Conservation (phyloP, 495 filamentous ascomycete genomes). For the Bombardia bombarda region DNA sequence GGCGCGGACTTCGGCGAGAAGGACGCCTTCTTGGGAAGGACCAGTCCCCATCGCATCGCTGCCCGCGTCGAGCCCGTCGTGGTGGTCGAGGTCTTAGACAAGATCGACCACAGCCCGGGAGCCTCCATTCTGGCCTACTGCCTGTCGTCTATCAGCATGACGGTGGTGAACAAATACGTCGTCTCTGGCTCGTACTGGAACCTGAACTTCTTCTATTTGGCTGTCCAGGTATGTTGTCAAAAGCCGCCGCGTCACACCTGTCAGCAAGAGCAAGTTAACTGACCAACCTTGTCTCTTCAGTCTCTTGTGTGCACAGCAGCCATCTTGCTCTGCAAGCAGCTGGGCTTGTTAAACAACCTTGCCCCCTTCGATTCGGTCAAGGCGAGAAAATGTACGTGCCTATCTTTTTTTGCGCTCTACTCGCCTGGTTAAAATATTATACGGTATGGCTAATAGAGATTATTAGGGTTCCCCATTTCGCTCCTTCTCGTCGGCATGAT, state of each 20-base stretch:
- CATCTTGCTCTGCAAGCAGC: constrained; percentile 75
- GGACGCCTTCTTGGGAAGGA: constrained; percentile 43
- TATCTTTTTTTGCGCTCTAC: neutral
- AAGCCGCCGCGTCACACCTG: too few relatives aligned
- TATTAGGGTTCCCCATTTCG: constrained; percentile 91
- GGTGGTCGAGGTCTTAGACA: constrained; percentile 30
- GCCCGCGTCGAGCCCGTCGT: constrained; percentile 22
- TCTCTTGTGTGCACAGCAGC: constrained; percentile 84
- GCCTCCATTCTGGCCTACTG: constrained; percentile 88
- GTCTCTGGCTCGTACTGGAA: constrained; percentile 88
- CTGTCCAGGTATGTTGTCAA: constrained; percentile 73
- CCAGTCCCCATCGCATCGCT: constrained; percentile 31
- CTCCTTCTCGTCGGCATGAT: constrained; percentile 98
- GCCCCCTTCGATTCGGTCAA: constrained; percentile 81
- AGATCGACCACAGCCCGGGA: constrained; percentile 62
- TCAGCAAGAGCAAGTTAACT: too few relatives aligned
- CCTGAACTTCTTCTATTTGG: constrained; percentile 91
- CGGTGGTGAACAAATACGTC: constrained; percentile 98
- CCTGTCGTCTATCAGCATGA: constrained; percentile 94
- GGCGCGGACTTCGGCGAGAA: constrained; percentile 42
- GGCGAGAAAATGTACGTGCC: constrained; percentile 74
- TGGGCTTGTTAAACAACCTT: constrained; percentile 79
- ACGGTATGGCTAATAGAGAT: constrained; percentile 20
- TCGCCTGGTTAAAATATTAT: too few relatives aligned
- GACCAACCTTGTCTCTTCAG: constrained; percentile 35